A percentile compares a stretch with the other conserved stretches of the same genome.
phyloP scores from a whole-genome alignment of 257 asterid species.

The Cinchona pubescens region DNA sequence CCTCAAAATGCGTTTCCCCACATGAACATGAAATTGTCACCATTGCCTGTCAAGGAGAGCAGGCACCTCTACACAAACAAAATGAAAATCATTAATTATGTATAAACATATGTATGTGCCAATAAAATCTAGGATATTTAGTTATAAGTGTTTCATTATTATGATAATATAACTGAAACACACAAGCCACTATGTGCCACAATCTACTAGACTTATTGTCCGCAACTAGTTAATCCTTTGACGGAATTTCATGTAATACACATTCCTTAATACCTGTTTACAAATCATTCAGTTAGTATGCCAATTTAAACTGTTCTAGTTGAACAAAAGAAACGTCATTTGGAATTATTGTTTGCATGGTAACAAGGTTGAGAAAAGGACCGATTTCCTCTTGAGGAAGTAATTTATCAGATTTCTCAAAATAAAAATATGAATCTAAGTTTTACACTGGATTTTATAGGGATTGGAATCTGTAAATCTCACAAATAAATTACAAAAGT shows the following conservation, averaged over 20 bases:
- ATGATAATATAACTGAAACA: background rate
- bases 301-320: constrained; percentile 4
- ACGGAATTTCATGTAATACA: background rate
- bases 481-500: background rate
- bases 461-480: background rate
- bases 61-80: constrained; percentile 70
- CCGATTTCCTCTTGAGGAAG: background rate
- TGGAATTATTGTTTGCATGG: background rate
- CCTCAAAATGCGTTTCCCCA: constrained; percentile 86
- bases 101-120: background rate
- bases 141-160: background rate
- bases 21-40: constrained; percentile 84
- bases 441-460: background rate
- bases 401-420: background rate
- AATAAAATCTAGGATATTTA: background rate
- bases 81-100: constrained; percentile 27
- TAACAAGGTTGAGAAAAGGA: background rate
- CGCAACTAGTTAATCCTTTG: background rate
- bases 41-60: constrained; percentile 94
- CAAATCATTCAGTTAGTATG: background rate
- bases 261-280: background rate
- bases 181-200: background rate
- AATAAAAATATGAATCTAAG: background rate
- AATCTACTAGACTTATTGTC: background rate
- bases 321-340: background rate